Evolutionary conservation across 2,329 filamentous ascomycete genomes (phyloP).

Genomic region (Colletotrichum paranaense): DNA sequence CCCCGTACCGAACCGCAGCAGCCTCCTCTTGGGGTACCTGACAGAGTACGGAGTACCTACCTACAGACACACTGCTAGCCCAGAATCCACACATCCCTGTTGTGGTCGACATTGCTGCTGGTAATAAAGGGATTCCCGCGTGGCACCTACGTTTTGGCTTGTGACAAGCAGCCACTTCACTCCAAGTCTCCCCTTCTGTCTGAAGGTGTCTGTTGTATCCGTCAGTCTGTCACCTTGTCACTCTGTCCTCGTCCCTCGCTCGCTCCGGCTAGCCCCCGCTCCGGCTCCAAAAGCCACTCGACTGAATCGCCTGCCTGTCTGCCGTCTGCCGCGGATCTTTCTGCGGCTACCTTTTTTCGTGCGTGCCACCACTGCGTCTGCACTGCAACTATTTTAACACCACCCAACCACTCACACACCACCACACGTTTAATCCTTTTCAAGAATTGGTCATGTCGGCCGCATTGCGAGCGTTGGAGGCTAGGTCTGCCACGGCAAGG

Average conservation of each 20-base stretch:
- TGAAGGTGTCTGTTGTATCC: not conserved
- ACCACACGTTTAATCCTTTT: not conserved
- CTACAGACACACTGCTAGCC: not conserved
- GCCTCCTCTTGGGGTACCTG: not conserved
- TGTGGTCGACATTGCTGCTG: conserved; percentile 9
- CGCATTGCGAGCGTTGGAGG: conserved; percentile 36
- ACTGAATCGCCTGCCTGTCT: not conserved
- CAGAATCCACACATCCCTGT: conserved; percentile 12
- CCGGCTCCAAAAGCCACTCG: conserved; percentile 25
- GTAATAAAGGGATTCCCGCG: conserved; percentile 14
- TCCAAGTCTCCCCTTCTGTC: not conserved
- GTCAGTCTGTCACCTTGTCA: not conserved
- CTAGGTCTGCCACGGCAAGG: conserved; percentile 36
- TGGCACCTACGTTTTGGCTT: conserved; percentile 33
- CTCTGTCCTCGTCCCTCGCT: not conserved
- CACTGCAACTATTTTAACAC: conserved; percentile 25
- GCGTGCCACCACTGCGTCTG: conserved; percentile 20
- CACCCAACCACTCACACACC: conserved; percentile 14
- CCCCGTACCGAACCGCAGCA: conserved; percentile 3
- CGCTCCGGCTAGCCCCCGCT: conserved; percentile 18
- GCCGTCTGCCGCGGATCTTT: conserved; percentile 27
- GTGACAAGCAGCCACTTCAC: conserved; percentile 31
- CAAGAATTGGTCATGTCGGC: conserved; percentile 36
- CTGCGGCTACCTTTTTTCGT: conserved; percentile 26
- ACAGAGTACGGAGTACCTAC: not conserved